Base-by-base conservation (phyloP, 2,329 filamentous ascomycete genomes). In the Atkinsonella texensis region DNA sequence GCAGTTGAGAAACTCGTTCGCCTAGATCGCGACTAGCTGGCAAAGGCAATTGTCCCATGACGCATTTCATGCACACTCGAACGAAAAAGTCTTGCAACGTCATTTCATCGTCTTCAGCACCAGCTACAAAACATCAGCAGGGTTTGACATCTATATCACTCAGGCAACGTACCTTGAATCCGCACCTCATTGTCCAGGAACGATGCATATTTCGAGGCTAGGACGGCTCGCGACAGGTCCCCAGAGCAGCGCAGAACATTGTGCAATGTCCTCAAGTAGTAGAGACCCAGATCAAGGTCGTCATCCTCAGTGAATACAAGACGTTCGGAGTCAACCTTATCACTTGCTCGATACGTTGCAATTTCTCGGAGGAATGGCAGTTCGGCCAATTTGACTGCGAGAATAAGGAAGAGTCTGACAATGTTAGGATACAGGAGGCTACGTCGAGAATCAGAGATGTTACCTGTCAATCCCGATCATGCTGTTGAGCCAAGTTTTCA, bases 401-500 rank as follows among this genome's bases (percentile, higher is more conserved):
- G 77, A 1, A 84, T 67, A 42, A 77, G 67, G 55, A 85, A 83
- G 0, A 86, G 66, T 55, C 81, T 84, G 51, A 12, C 10, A 23
- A 6, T 20, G 53, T 56, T 43, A 57, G 50, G 17, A 17, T 7
- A 28, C 28, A 28, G 28, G 28, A 23, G 41, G 17, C 13, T 4
- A 31, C 20, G 18, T 38, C 8, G n/a, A 6, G 7, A 7, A 2
- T 15, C 2, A 11, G 49, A 33, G 32, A 43, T 65, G 71, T 60
- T 67, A 82, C 80, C 79, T 80, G 56, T 85, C 80, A 56, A 83
- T 75, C 3, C 80, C 79, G 52, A 80, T 66, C 59, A 82, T 74
- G 52, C 65, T 83, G 58, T 86, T 84, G 3, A 97, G 73, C 90
- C 91, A 96, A 47, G 79, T 82, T 59, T 84, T 85, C 40, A 88